These are phyloP conservation scores for Adansonia gregorii DNA, from an alignment of 441 rosid genomes.

Conservation along the genomic window DNA sequence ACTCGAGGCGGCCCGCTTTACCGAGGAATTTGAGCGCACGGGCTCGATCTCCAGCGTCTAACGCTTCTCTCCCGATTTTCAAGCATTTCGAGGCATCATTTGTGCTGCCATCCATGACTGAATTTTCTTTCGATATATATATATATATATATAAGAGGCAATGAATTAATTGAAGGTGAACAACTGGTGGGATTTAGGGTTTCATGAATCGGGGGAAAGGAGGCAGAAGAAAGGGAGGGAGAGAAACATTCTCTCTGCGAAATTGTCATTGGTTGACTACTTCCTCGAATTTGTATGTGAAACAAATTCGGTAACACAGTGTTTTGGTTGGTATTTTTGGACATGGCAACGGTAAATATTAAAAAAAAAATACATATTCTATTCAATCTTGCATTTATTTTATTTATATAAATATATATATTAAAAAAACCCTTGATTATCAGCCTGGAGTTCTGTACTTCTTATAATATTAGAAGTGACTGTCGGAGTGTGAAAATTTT, in stretches of 20 bases:
- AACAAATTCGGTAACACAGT: neutral
- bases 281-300: neutral
- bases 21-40: conserved; percentile 74
- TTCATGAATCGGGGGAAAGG: no score
- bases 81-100: conserved; percentile 91
- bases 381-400: no score
- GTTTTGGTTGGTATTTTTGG: neutral
- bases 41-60: conserved; percentile 63
- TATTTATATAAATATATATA: no score
- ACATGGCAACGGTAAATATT: neutral
- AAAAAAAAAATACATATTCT: no score
- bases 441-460: no score
- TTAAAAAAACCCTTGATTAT: no score
- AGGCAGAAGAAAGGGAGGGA: no score
- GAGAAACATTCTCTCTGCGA: no score
- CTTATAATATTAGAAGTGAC: no score
- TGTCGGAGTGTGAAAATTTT: no score
- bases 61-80: conserved; percentile 71
- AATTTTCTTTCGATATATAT: neutral
- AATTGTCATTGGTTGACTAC: neutral
- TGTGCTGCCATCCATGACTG: conserved; percentile 85
- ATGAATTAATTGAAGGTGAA: neutral
- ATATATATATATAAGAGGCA: neutral
- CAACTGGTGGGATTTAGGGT: no score
- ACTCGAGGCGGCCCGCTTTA: conserved; percentile 71